Evolutionary conservation across 2,329 filamentous ascomycete genomes (phyloP).

Genomic region (Cytospora schulzeri): DNA sequence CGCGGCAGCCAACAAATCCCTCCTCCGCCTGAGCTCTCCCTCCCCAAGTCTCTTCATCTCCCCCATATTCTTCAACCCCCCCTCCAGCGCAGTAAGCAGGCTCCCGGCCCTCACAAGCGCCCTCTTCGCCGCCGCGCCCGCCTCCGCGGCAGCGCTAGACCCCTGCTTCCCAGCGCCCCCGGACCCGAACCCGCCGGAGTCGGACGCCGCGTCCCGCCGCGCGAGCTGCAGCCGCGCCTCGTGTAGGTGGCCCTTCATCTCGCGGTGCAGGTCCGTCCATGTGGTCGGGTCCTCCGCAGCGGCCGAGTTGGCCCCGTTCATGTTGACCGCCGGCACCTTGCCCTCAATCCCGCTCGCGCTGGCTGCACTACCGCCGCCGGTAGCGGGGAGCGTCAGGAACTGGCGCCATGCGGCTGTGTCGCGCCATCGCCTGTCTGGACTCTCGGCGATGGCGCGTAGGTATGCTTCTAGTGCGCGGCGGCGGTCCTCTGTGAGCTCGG

Average conservation of each 20-base stretch:
- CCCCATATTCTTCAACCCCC: constrained; percentile 63
- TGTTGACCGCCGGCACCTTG: constrained; percentile 40
- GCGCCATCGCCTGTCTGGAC: constrained; percentile 75
- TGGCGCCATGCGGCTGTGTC: constrained; percentile 71
- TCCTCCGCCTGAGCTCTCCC: constrained; percentile 71
- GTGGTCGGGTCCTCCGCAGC: constrained; percentile 62
- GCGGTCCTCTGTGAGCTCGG: constrained; percentile 71
- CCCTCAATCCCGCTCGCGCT: constrained; percentile 46
- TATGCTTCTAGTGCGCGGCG: constrained; percentile 70
- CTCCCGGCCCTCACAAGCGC: constrained; percentile 69
- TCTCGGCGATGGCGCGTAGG: constrained; percentile 70
- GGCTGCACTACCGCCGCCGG: constrained; percentile 47
- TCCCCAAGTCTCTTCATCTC: constrained; percentile 64
- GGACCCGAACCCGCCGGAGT: constrained; percentile 34
- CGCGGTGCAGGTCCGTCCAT: constrained; percentile 76
- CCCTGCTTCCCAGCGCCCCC: constrained; percentile 39
- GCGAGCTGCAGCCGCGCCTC: constrained; percentile 68
- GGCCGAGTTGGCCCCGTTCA: constrained; percentile 40
- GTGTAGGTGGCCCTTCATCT: constrained; percentile 72
- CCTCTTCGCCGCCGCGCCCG: constrained; percentile 73
- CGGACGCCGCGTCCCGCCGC: constrained; percentile 63
- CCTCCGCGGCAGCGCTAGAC: constrained; percentile 55
- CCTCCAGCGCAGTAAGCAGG: constrained; percentile 63
- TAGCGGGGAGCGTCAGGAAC: constrained; percentile 70
- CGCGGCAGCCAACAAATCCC: constrained; percentile 70